Percentiles rank a stretch among this genome's conserved stretches.
These are phyloP conservation scores for Cordia subcordata DNA, from an alignment of 257 asterid species.

Conservation along the genomic window DNA sequence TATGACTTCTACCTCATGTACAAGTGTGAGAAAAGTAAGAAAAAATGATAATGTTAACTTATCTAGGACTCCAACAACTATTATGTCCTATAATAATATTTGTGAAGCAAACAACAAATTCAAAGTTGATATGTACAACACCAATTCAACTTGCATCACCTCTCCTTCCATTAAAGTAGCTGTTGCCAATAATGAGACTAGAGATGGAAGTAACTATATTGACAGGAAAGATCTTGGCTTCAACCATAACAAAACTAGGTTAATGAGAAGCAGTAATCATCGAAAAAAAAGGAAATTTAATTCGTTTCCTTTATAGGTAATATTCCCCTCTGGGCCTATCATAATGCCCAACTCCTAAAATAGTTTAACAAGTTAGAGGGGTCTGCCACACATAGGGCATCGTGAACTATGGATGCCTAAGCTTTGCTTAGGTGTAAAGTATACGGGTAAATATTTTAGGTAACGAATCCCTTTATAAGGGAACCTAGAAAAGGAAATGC, in stretches of 20 bases:
- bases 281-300: slow-evolving; percentile 16
- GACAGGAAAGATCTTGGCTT: slow-evolving; percentile 13
- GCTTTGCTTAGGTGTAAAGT: too few relatives aligned
- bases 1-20: slow-evolving; percentile 6
- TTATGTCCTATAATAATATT: slow-evolving; percentile 4
- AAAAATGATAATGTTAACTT: background rate
- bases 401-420: too few relatives aligned
- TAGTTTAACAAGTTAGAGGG: too few relatives aligned
- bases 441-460: too few relatives aligned
- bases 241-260: slow-evolving; percentile 8
- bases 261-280: slow-evolving; percentile 12
- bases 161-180: slow-evolving; percentile 13
- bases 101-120: slow-evolving; percentile 16
- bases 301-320: too few relatives aligned
- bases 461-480: too few relatives aligned
- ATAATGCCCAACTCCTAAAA: too few relatives aligned
- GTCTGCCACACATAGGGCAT: too few relatives aligned
- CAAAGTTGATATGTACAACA: slow-evolving; percentile 3
- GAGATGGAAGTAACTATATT: slow-evolving; percentile 5
- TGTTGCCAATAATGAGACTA: background rate
- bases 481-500: too few relatives aligned
- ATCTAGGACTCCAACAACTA: slow-evolving; percentile 3
- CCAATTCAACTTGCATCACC: slow-evolving; percentile 3
- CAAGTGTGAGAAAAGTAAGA: background rate
- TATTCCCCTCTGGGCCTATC: too few relatives aligned